Conservation (phyloP, 805 yeast genomes). For the Lachancea nothofagi region DNA sequence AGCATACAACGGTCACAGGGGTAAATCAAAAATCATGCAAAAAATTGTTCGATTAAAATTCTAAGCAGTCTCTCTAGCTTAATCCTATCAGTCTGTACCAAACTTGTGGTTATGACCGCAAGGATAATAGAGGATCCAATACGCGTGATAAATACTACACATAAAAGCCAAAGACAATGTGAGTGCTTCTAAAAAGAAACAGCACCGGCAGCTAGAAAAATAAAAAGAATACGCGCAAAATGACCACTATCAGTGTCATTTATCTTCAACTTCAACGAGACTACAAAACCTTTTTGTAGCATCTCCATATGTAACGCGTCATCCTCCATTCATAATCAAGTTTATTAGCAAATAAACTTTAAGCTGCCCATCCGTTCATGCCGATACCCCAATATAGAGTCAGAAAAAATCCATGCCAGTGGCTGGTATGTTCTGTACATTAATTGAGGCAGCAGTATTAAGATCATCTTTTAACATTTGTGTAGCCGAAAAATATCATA, state of each 20-base stretch:
- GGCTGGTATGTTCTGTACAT: background rate
- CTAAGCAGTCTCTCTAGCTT: slow-evolving; percentile 4
- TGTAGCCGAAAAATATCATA: slow-evolving; percentile 8
- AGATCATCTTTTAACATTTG: slow-evolving; percentile 10
- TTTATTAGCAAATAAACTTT: slow-evolving; percentile 2
- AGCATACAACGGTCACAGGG: slow-evolving; percentile 5
- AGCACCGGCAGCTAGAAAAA: slow-evolving; percentile 6
- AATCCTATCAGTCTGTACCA: slow-evolving; percentile 4
- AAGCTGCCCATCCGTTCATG: slow-evolving; percentile 10
- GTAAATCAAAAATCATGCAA: background rate
- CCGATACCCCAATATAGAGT: background rate
- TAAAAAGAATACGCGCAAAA: slow-evolving; percentile 4
- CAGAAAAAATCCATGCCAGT: background rate
- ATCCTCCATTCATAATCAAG: slow-evolving; percentile 5
- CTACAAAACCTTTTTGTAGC: slow-evolving; percentile 5
- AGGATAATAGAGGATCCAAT: slow-evolving; percentile 8
- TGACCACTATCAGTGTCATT: background rate
- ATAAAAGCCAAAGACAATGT: slow-evolving; percentile 10
- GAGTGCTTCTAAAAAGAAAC: slow-evolving; percentile 6
- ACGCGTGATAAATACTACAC: slow-evolving; percentile 11
- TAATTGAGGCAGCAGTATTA: slow-evolving; percentile 4
- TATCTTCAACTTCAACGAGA: slow-evolving; percentile 5
- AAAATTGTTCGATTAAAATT: slow-evolving; percentile 4
- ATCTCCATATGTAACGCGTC: slow-evolving; percentile 7
- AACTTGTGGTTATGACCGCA: slow-evolving; percentile 7